Conservation (phyloP, 139 green algal species). For the Zygnema circumcarinatum region DNA sequence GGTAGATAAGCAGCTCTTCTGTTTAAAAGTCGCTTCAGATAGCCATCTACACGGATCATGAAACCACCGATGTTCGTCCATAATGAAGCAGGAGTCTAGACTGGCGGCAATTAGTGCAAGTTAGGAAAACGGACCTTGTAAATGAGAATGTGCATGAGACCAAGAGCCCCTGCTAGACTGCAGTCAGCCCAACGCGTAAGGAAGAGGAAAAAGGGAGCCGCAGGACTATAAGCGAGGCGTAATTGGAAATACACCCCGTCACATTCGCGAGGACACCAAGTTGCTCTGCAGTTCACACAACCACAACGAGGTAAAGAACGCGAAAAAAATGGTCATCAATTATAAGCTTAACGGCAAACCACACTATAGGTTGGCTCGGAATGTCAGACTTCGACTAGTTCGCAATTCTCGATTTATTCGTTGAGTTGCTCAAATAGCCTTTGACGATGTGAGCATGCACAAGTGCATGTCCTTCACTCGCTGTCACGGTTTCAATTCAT, state of each 20-base stretch:
- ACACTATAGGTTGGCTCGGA: background rate
- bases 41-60: no score
- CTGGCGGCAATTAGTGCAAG: background rate
- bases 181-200: slow-evolving; percentile 51
- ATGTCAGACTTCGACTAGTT: background rate
- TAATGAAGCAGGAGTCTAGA: no score
- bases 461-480: no score
- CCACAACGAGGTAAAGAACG: no score
- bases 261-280: slow-evolving; percentile 18
- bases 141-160: slow-evolving; percentile 50
- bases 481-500: no score
- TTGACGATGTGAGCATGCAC: no score
- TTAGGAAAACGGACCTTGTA: slow-evolving; percentile 37
- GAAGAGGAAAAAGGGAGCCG: slow-evolving; percentile 47
- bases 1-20: no score
- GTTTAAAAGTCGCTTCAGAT: no score
- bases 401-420: slow-evolving; percentile 2
- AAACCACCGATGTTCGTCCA: no score
- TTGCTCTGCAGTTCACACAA: slow-evolving; percentile 34
- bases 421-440: no score
- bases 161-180: slow-evolving; percentile 43
- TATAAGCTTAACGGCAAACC: background rate
- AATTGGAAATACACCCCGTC: slow-evolving; percentile 53
- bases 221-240: slow-evolving; percentile 40
- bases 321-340: slow-evolving; percentile 1